Percentiles rank a stretch among this genome's conserved stretches.
Evolutionary conservation across 2,329 filamentous ascomycete genomes (phyloP).

Genomic region (Talaromyces sp.): DNA sequence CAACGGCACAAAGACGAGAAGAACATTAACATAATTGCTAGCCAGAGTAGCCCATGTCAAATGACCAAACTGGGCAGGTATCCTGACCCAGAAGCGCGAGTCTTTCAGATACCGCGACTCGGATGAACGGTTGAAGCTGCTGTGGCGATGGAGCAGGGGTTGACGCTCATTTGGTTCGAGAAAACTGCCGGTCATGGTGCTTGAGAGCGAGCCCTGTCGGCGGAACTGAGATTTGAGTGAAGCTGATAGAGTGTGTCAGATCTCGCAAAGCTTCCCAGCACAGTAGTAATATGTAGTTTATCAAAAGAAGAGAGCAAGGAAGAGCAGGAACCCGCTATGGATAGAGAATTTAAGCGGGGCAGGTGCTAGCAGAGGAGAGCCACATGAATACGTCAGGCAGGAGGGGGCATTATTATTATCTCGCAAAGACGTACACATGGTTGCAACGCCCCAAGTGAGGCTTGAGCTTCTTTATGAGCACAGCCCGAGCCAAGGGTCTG

Average conservation of each 20-base stretch:
- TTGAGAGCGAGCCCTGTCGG: constrained; percentile 4
- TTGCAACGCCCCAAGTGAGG: background rate
- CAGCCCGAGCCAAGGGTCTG: background rate
- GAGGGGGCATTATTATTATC: too few relatives aligned
- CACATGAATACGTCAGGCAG: background rate
- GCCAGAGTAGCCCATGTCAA: constrained; percentile 40
- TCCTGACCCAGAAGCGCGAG: constrained; percentile 30
- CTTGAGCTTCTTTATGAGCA: background rate
- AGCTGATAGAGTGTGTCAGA: constrained; percentile 11
- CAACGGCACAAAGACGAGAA: constrained; percentile 59
- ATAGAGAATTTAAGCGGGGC: background rate
- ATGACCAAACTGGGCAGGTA: constrained; percentile 33
- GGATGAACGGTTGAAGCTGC: background rate
- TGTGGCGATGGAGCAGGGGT: constrained; percentile 20
- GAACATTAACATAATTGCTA: constrained; percentile 52
- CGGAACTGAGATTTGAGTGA: constrained; percentile 15
- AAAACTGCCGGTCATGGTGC: constrained; percentile 26
- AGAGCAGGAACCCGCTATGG: background rate
- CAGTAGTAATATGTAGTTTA: background rate
- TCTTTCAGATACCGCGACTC: constrained; percentile 28
- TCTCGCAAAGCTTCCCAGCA: background rate
- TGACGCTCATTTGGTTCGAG: constrained; percentile 29
- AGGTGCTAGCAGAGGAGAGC: background rate
- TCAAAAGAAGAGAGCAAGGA: background rate
- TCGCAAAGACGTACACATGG: background rate